Conservation (phyloP, 2,329 filamentous ascomycete species). For the Alternaria sp. region DNA sequence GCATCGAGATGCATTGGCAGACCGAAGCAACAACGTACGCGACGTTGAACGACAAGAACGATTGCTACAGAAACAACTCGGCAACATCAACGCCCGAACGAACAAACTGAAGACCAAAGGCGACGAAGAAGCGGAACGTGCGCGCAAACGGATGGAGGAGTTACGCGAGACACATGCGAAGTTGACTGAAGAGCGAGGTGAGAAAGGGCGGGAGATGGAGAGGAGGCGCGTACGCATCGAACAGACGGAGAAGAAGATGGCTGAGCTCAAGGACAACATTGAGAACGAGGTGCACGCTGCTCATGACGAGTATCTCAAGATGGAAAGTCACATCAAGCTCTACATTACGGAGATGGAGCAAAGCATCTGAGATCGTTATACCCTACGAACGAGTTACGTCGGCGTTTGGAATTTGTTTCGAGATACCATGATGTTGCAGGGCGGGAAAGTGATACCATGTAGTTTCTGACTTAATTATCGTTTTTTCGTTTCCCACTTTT, state of each 20-base stretch:
- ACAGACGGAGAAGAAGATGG: slow-evolving; percentile 99
- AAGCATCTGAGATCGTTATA: slow-evolving; percentile 52
- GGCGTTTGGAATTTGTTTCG: slow-evolving; percentile 11
- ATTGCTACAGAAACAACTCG: slow-evolving; percentile 80
- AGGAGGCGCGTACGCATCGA: slow-evolving; percentile 90
- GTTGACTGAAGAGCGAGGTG: slow-evolving; percentile 81
- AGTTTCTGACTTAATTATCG: neutral
- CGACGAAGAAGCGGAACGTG: slow-evolving; percentile 78
- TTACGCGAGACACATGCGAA: slow-evolving; percentile 79
- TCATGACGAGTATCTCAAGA: slow-evolving; percentile 93
- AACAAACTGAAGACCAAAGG: slow-evolving; percentile 82
- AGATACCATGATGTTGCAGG: slow-evolving; percentile 6
- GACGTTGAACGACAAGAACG: slow-evolving; percentile 90
- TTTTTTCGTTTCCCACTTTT: neutral
- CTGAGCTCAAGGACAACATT: slow-evolving; percentile 95
- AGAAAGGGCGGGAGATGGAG: slow-evolving; percentile 92
- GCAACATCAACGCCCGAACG: slow-evolving; percentile 85
- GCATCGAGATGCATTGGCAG: slow-evolving; percentile 85
- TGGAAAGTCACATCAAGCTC: slow-evolving; percentile 95
- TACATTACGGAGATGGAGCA: slow-evolving; percentile 99
- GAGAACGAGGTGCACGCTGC: slow-evolving; percentile 91
- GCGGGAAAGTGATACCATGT: slow-evolving; percentile 11
- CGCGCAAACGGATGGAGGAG: slow-evolving; percentile 89
- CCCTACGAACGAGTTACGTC: slow-evolving; percentile 5
- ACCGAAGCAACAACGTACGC: slow-evolving; percentile 85